Conservation (phyloP, 2,329 filamentous ascomycete species). For the Xylariaceae sp. region DNA sequence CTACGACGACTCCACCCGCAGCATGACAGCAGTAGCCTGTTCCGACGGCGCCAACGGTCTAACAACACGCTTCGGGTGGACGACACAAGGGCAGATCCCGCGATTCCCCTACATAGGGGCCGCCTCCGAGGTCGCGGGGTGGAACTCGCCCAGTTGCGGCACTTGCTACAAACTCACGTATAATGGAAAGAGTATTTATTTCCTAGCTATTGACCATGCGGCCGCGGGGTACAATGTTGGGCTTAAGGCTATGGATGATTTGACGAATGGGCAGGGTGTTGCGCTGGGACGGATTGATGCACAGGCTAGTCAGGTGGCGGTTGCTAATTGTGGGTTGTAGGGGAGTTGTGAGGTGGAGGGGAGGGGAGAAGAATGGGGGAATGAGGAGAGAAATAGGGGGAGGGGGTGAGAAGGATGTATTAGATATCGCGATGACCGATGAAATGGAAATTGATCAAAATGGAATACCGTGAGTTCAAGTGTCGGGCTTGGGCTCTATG, state of each 20-base stretch:
- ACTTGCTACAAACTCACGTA: slow-evolving; percentile 57
- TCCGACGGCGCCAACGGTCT: slow-evolving; percentile 67
- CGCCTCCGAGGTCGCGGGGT: slow-evolving; percentile 48
- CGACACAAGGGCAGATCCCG: slow-evolving; percentile 50
- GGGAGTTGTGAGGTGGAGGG: background rate
- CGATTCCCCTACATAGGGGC: slow-evolving; percentile 57
- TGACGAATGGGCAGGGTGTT: slow-evolving; percentile 51
- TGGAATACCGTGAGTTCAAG: too few relatives aligned
- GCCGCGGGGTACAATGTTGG: slow-evolving; percentile 54
- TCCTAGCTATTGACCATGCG: slow-evolving; percentile 56
- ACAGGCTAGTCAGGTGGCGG: slow-evolving; percentile 41
- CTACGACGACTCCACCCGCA: slow-evolving; percentile 61
- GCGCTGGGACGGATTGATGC: slow-evolving; percentile 54
- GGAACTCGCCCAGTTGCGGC: slow-evolving; percentile 58
- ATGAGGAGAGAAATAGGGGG: too few relatives aligned
- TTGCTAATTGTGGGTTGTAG: slow-evolving; percentile 43
- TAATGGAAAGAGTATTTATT: slow-evolving; percentile 48
- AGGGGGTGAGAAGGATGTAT: too few relatives aligned
- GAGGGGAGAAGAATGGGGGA: background rate
- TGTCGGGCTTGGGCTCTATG: too few relatives aligned
- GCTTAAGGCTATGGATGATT: slow-evolving; percentile 52
- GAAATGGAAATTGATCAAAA: too few relatives aligned
- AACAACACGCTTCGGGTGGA: slow-evolving; percentile 59
- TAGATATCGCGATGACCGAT: too few relatives aligned
- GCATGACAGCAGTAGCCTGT: slow-evolving; percentile 60